phyloP scores from a whole-genome alignment of 257 asterid genomes.

The Solanum chilense region DNA sequence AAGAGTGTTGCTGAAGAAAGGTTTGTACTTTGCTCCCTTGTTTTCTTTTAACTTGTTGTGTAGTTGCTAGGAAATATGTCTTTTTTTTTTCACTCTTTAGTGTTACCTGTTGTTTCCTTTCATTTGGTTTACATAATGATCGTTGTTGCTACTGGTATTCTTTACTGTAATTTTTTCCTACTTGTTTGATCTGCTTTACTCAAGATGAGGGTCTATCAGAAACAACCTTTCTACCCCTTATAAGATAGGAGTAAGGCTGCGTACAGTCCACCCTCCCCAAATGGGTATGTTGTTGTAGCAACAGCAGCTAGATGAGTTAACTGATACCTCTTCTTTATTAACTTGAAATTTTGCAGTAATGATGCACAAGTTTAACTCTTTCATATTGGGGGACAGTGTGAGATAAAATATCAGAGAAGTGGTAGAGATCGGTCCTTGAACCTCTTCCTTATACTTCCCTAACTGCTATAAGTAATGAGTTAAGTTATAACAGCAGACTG shows the following conservation, averaged over 20 bases:
- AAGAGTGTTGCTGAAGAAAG: slow-evolving; percentile 79
- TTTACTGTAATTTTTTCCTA: neutral
- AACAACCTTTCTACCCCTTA: neutral
- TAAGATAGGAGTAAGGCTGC: neutral
- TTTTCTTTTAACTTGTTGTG: neutral
- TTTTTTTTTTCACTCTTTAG: neutral
- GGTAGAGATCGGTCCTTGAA: neutral
- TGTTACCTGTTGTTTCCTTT: neutral
- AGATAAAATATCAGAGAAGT: neutral
- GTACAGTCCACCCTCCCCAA: neutral
- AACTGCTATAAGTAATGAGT: neutral
- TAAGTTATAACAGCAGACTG: neutral
- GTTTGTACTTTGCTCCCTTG: slow-evolving; percentile 13
- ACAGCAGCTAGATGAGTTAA: neutral
- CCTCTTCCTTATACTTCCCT: neutral
- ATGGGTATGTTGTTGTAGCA: neutral
- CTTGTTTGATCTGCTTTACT: neutral
- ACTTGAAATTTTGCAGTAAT: neutral
- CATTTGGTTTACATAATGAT: neutral
- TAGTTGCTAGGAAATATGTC: neutral
- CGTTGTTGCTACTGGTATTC: neutral
- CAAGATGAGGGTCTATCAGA: neutral
- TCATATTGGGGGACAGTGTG: neutral
- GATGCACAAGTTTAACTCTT: neutral
- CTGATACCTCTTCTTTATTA: neutral